Evolutionary conservation across 257 asterid species (phyloP), one percentile per base, ranked within the genome.

Genomic region (Plantago major): DNA sequence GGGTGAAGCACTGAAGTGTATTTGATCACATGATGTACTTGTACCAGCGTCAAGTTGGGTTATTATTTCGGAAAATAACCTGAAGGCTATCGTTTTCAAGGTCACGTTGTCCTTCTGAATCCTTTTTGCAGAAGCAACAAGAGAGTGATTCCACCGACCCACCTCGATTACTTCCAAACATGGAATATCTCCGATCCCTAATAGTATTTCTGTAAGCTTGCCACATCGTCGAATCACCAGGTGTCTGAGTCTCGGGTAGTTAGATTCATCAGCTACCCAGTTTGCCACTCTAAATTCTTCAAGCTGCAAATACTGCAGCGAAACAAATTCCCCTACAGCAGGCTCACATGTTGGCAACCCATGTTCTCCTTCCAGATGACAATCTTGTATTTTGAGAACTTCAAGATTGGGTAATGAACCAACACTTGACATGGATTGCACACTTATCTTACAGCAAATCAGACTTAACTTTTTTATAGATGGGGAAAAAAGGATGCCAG

Each of bases 91-190:
- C 49, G 26, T 71, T 59, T 11, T 64, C 67, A 15, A 16, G 16
- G 53, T 52, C 47, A 0, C 16, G 59, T 71, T 71, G 16, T 71
- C 71, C n/a, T 52, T 62, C 17, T 33, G 62, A 46, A 65, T 65
- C 16, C 11, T n/a, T 38, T 18, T 33, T 14, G 57, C 63, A 7
- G 60, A 60, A n/a, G 19, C 50, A 50, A 8, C 43, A 46, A 55
- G 19, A 44, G 65, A 60, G 5, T 14, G 7, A 12, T 17, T 19
- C 14, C 46, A 46, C 4, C 5, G 3, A 8, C 22, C 51, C 64
- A 65, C 37, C 59, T 65, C 59, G n/a, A 65, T 65, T 17, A 71
- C 17, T 55, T 52, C 46, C 0, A 71, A 58, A 42, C 59, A 58
- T 13, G 55, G 28, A 18, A 46, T 46, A 46, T 57, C 62, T 37